Percentiles rank a stretch among this genome's conserved stretches.
These are phyloP conservation scores for Teratosphaeria nubilosa DNA, from an alignment of 2,329 filamentous ascomycete species.

Conservation along the genomic window DNA sequence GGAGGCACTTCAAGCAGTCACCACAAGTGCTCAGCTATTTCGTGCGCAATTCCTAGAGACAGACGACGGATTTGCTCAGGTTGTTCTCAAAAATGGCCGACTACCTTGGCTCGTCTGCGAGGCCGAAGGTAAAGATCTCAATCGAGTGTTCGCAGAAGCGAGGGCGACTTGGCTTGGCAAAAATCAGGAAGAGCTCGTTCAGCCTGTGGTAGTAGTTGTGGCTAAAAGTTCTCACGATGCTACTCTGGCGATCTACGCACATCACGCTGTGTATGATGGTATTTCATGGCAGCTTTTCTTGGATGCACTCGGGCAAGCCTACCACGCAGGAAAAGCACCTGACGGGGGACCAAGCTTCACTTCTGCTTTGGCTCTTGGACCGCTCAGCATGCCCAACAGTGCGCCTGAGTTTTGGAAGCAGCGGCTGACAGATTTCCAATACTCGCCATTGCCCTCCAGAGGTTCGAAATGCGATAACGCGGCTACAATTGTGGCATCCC, in stretches of 20 bases:
- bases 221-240: slow-evolving; percentile 24
- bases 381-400: slow-evolving; percentile 42
- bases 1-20: slow-evolving; percentile 47
- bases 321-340: slow-evolving; percentile 27
- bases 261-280: slow-evolving; percentile 83
- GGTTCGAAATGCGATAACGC: neutral
- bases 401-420: slow-evolving; percentile 58
- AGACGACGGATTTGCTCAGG: slow-evolving; percentile 66
- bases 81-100: slow-evolving; percentile 41
- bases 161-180: slow-evolving; percentile 44
- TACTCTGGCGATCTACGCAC: slow-evolving; percentile 56
- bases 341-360: slow-evolving; percentile 48
- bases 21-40: slow-evolving; percentile 51
- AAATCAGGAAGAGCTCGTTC: slow-evolving; percentile 41
- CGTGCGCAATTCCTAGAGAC: slow-evolving; percentile 65
- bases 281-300: slow-evolving; percentile 64
- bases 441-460: slow-evolving; percentile 4
- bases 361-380: slow-evolving; percentile 59
- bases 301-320: slow-evolving; percentile 44
- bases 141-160: slow-evolving; percentile 27
- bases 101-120: neutral
- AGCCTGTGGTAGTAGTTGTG: slow-evolving; percentile 45
- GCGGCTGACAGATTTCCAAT: slow-evolving; percentile 35
- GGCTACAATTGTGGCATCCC: neutral
- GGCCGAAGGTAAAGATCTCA: slow-evolving; percentile 31